A percentile compares a stretch with the other conserved stretches of the same genome.
Conservation (phyloP, 495 filamentous ascomycete genomes). For the Podospora pseudoanserina region DNA sequence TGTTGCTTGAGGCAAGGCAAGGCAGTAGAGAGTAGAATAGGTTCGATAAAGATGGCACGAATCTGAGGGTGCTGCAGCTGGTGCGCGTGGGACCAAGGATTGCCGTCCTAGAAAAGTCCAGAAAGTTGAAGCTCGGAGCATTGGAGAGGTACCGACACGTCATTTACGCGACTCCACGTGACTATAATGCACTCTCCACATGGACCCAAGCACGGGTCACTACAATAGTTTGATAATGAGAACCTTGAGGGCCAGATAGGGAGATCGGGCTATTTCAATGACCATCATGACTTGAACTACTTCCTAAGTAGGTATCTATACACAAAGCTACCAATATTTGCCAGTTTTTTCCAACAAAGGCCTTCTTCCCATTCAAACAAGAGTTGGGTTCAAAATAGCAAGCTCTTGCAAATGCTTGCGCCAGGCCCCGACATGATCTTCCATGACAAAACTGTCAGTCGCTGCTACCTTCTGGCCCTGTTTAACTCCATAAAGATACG, state of each 20-base stretch:
- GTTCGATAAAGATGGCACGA: neutral
- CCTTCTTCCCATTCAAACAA: conserved; percentile 32
- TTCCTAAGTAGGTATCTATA: neutral
- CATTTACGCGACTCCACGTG: conserved; percentile 19
- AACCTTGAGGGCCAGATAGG: neutral
- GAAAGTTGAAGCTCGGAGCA: neutral
- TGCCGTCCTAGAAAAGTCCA: neutral
- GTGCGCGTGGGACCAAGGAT: neutral
- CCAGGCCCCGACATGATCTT: conserved; percentile 29
- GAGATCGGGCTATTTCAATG: too few relatives aligned
- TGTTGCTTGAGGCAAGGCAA: neutral
- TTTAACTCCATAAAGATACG: conserved; percentile 36
- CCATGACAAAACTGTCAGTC: neutral
- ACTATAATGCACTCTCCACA: neutral
- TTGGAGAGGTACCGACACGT: conserved; percentile 13
- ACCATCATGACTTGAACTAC: neutral
- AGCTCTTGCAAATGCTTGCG: conserved; percentile 30
- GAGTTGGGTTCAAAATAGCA: conserved; percentile 22
- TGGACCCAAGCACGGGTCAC: too few relatives aligned
- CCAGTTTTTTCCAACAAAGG: neutral
- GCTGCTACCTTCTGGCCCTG: conserved; percentile 1
- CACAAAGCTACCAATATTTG: neutral
- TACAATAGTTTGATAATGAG: neutral
- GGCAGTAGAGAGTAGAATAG: neutral
- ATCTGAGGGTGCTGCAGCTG: neutral